phyloP scores from a whole-genome alignment of 768 basidiomycete genomes.

The Pluteus cervinus region DNA sequence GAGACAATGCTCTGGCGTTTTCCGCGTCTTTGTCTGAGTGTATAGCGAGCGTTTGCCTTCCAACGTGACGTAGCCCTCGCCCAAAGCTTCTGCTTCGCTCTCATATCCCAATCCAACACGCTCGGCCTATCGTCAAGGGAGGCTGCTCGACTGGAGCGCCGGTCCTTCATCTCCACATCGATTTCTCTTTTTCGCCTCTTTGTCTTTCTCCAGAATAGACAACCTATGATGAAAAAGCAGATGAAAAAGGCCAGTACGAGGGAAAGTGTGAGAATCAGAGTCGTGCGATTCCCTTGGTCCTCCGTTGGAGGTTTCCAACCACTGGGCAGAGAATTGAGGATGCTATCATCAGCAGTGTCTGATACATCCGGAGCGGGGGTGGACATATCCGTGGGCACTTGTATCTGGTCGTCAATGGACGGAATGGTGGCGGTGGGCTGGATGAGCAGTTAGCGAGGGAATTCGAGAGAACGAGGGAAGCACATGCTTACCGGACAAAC shows the following conservation, averaged over 20 bases:
- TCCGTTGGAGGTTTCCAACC: conserved; percentile 38
- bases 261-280: conserved; percentile 50
- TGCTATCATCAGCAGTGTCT: too few relatives aligned
- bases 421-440: conserved; percentile 11
- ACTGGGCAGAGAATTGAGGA: too few relatives aligned
- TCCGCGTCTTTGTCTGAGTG: conserved; percentile 54
- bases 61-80: conserved; percentile 61
- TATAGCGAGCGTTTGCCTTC: conserved; percentile 55
- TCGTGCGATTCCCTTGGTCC: conserved; percentile 27
- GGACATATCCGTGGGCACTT: conserved; percentile 13
- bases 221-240: conserved; percentile 52
- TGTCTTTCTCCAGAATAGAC: conserved; percentile 54
- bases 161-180: conserved; percentile 39
- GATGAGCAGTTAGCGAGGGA: conserved; percentile 3
- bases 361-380: conserved; percentile 21
- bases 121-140: conserved; percentile 22
- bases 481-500: conserved; percentile 44
- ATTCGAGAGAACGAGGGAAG: conserved; percentile 3
- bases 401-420: conserved; percentile 27
- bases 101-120: conserved; percentile 38
- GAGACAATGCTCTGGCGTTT: conserved; percentile 31
- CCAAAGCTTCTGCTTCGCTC: conserved; percentile 55
- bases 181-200: conserved; percentile 22
- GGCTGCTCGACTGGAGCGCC: conserved; percentile 11
- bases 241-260: conserved; percentile 60